Base-by-base conservation (phyloP, 2,329 filamentous ascomycete genomes). In the Colletotrichum lini region DNA sequence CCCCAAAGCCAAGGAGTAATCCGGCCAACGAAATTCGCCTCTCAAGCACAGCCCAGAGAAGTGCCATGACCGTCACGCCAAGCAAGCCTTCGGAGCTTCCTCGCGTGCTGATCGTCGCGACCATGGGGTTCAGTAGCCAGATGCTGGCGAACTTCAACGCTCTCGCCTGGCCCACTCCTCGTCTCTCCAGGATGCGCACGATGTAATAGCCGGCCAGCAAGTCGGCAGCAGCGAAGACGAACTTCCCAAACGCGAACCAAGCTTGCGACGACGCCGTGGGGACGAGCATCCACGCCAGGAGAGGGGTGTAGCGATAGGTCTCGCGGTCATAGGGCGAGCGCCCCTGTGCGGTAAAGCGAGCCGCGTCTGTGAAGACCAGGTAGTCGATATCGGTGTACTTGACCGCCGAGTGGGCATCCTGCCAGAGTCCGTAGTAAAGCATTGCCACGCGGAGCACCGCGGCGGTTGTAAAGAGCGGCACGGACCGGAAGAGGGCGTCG, bases 301-400 rank as follows among this genome's bases (percentile, higher is more conserved):
- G 86, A 0, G 96, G 96, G 38, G 96, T 98, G 85, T 99, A 99
- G 72, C 96, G 93, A 84, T 99, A 99, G 0, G 96, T 99, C 78
- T 96, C 96, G 65, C 96, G 91, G 50, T 89, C 88, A 80, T 99
- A 99, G 2, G 96, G 96, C 0, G 93, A 94, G 57, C 84, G 83
- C 4, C 89, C 89, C n/a, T 82, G 84, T 4, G 91, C 84, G 53
- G 94, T 82, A 81, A 93, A 96, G 74, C 93, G 93, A 2, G 96
- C 90, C 35, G 96, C 96, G 81, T 98, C 96, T 59, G 96, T 98
- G 86, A 99, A 99, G 80, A 99, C 96, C 74, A 95, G 91, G 83
- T 99, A 99, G 86, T 99, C 96, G 77, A 99, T 98, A 83, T 99
- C 96, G 62, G 96, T 99, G 85, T 98, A 99, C 84, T 98, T 98